A percentile compares a stretch with the other conserved stretches of the same genome.
Conservation (phyloP, 1,284 basidiomycete species). For the Polyporus tsugae region DNA sequence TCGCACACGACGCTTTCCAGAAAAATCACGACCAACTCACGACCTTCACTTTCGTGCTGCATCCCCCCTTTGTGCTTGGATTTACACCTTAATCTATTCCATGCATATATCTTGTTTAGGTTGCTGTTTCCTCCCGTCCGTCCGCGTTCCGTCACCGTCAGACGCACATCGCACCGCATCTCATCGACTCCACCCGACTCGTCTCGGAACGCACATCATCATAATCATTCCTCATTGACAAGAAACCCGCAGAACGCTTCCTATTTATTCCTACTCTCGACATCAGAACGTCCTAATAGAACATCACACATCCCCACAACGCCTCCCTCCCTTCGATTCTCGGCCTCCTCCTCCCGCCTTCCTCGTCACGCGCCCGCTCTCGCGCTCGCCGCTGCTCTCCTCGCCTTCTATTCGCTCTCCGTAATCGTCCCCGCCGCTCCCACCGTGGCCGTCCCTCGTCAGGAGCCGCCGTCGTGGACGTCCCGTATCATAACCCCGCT, state of each 20-base stretch:
- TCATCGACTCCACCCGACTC: not conserved
- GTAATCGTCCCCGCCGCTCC: conserved; percentile 18
- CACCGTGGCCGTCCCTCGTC: no score
- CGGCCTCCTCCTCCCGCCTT: not conserved
- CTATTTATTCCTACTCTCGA: conserved; percentile 17
- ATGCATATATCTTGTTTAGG: conserved; percentile 27
- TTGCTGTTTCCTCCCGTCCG: conserved; percentile 3
- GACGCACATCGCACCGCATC: not conserved
- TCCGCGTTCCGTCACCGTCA: not conserved
- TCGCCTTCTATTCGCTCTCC: conserved; percentile 8
- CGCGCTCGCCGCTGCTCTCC: conserved; percentile 1
- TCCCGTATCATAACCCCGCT: not conserved
- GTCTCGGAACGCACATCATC: not conserved
- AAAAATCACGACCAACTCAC: conserved; percentile 33
- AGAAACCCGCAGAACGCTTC: not conserved
- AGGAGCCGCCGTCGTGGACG: not conserved
- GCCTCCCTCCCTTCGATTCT: not conserved
- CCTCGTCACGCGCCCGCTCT: not conserved
- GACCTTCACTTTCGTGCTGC: conserved; percentile 29
- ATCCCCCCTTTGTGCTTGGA: conserved; percentile 8
- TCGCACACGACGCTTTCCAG: conserved; percentile 20
- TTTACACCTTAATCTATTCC: conserved; percentile 30
- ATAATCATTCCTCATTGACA: not conserved
- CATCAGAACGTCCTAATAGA: conserved; percentile 28
- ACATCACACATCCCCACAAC: not conserved